These are phyloP conservation scores for Aschersonia sp. DNA, from an alignment of 2,329 filamentous ascomycete genomes.

Conservation along the genomic window DNA sequence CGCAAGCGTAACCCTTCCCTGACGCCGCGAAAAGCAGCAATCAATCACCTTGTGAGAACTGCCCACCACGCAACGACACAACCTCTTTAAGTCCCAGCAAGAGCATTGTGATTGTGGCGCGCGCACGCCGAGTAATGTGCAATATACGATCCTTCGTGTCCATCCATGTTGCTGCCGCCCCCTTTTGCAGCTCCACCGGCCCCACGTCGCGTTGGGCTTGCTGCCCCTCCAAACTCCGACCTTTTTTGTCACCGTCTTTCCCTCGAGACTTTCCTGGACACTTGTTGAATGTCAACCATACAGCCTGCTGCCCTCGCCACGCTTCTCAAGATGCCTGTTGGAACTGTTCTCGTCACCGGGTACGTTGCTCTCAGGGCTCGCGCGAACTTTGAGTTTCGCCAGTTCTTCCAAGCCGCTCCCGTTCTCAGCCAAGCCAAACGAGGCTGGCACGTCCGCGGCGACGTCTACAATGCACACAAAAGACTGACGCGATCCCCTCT, in stretches of 20 bases:
- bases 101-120: too few species aligned
- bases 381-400: background rate
- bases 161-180: too few species aligned
- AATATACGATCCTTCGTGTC: too few species aligned
- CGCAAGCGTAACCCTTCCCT: too few species aligned
- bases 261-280: background rate
- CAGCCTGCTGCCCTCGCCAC: background rate
- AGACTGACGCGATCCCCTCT: background rate
- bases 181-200: too few species aligned
- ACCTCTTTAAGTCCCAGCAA: too few species aligned
- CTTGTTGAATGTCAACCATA: background rate
- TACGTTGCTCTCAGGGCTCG: slow-evolving; percentile 26
- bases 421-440: background rate
- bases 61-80: too few species aligned
- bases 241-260: background rate
- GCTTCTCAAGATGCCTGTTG: slow-evolving; percentile 51
- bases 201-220: background rate
- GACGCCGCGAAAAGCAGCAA: too few species aligned
- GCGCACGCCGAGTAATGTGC: too few species aligned
- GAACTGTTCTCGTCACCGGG: slow-evolving; percentile 87
- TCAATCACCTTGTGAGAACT: too few species aligned
- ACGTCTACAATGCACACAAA: slow-evolving; percentile 2
- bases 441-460: background rate
- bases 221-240: background rate
- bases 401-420: background rate